Evolutionary conservation across 129 eudicot species (phyloP), one percentile per base, ranked within the genome.

Genomic region (Centella asiatica): DNA sequence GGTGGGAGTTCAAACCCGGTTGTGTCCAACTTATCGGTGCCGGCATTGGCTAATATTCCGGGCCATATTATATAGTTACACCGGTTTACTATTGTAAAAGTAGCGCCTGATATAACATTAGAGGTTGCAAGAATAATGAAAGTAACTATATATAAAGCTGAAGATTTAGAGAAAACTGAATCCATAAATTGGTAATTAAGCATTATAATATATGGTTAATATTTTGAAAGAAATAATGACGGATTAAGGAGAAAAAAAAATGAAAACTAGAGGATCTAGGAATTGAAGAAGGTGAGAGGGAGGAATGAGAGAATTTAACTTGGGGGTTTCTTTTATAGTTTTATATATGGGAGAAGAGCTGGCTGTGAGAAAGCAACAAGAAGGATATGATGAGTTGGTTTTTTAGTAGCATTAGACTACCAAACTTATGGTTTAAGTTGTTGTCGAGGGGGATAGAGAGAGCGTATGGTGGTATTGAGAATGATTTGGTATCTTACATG

Each of bases 1-100:
- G 87, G 79, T 19, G 47, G 44, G 57, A 86, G 87, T 51, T 80
- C 68, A 54, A 86, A 86, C 55, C 95, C 95, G 45, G 90, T 86
- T 44, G 78, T 77, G 46, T 70, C 87, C 27, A 86, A 60, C 29
- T 70, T 75, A 18, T 77, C n/a, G 60, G 78, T 77, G 12, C 79
- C 87, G 12, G 95, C 78, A 57, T 81, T 86, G 71, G 95, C 82
- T 61, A 83, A 61, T 69, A 83, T 80, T 50, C 95, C 95, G 37
- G 95, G 95, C 90, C 90, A 86, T 9, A 86, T 83, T 26, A 68
- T 66, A 62, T 80, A 73, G 47, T 70, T 70, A 44, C 95, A 86
- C 40, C 76, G 68, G 63, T 86, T 86, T 27, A 70, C 68, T 19
- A 86, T 67, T 1, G 87, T 80, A 69, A 83, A 83, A 56, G 87